Evolutionary conservation across 345 rosid genomes (phyloP).

Genomic region (Salix dunnii): DNA sequence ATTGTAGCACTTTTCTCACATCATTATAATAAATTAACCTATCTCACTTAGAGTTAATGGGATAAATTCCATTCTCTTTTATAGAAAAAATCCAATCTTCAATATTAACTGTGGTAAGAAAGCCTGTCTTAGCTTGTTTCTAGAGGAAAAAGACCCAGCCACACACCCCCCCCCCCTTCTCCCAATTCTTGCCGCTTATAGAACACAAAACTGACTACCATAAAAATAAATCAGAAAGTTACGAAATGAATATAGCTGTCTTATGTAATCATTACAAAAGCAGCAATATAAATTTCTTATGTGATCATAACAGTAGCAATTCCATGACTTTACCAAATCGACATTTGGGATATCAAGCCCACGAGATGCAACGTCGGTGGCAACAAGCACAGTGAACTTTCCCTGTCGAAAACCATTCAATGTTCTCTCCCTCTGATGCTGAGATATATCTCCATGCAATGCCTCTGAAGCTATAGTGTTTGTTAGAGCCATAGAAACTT

Average conservation of each 20-base stretch:
- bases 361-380: slow-evolving; percentile 96
- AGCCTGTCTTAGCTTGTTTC: no score
- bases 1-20: slow-evolving; percentile 1
- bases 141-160: neutral
- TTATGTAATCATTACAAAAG: no score
- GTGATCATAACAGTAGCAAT: neutral
- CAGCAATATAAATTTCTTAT: no score
- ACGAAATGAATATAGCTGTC: neutral
- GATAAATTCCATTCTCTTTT: neutral
- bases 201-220: neutral
- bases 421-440: slow-evolving; percentile 98
- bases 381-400: slow-evolving; percentile 94
- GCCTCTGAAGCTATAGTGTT: slow-evolving; percentile 91
- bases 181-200: neutral
- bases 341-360: slow-evolving; percentile 98
- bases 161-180: no score
- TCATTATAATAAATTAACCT: neutral
- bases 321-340: slow-evolving; percentile 61
- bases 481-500: slow-evolving; percentile 74
- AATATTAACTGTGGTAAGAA: neutral
- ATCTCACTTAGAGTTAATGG: neutral
- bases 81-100: neutral
- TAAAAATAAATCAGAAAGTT: neutral
- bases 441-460: slow-evolving; percentile 97
- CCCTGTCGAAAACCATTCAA: slow-evolving; percentile 90